phyloP scores from a whole-genome alignment of 2,329 filamentous ascomycete genomes.

The Stagonosporopsis chrysanthemi region DNA sequence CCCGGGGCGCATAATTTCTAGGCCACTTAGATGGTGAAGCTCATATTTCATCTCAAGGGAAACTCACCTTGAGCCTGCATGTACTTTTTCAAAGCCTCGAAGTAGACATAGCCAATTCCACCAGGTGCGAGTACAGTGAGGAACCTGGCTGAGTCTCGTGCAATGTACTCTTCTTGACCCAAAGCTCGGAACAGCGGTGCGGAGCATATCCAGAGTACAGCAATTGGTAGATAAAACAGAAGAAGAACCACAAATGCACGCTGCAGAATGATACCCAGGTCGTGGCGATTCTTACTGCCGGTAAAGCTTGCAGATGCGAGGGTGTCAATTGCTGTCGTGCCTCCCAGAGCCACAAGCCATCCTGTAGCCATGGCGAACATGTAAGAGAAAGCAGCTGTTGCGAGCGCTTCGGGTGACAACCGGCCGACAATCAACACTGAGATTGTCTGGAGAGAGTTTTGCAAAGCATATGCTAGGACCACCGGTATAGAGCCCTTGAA shows the following conservation, averaged over 20 bases:
- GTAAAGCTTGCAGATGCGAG: conserved; percentile 84
- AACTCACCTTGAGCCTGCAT: conserved; percentile 63
- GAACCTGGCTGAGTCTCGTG: conserved; percentile 75
- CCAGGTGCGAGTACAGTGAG: conserved; percentile 78
- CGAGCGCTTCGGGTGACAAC: conserved; percentile 78
- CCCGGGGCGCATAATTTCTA: conserved; percentile 69
- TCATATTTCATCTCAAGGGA: too few species aligned
- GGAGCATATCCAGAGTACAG: conserved; percentile 76
- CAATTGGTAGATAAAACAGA: conserved; percentile 75
- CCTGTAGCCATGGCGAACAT: conserved; percentile 93
- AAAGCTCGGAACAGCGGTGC: conserved; percentile 76
- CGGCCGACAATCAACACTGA: conserved; percentile 84
- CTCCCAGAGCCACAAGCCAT: conserved; percentile 85
- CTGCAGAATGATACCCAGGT: conserved; percentile 80
- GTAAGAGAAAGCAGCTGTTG: conserved; percentile 85
- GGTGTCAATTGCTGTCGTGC: conserved; percentile 86
- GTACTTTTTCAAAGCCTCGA: conserved; percentile 75
- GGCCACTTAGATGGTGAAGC: conserved; percentile 17
- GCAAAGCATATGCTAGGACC: conserved; percentile 83
- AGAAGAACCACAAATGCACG: conserved; percentile 76
- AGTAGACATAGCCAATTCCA: conserved; percentile 86
- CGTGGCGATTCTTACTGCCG: conserved; percentile 77
- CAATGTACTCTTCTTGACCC: conserved; percentile 81
- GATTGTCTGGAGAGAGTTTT: conserved; percentile 83
- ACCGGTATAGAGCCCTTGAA: conserved; percentile 76